Conservation (phyloP, 306 rosid genomes). For the Citrullus mucosospermus region DNA sequence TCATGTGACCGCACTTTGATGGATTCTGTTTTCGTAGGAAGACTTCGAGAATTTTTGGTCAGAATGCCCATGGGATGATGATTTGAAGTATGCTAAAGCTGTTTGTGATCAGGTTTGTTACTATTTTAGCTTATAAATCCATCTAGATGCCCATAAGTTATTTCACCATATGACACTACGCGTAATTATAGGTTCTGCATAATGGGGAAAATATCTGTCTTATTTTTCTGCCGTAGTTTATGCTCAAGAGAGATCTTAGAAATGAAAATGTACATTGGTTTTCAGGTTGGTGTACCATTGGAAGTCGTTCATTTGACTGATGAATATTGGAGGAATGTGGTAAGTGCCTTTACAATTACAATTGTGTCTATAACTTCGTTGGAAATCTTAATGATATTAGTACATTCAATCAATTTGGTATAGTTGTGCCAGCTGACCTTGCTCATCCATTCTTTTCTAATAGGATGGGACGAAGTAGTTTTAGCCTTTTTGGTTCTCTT, state of each 20-base stretch:
- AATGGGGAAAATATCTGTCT: not conserved
- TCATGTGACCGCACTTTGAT: not conserved
- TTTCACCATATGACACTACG: not conserved
- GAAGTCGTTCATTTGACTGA: slow-evolving; percentile 92
- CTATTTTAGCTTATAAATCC: not conserved
- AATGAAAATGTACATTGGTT: slow-evolving; percentile 3
- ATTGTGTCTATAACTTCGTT: not conserved
- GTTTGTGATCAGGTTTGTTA: slow-evolving; percentile 63
- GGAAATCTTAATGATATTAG: not conserved
- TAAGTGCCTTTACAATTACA: slow-evolving; percentile 15
- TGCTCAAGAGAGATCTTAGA: not conserved
- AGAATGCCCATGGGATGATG: slow-evolving; percentile 95
- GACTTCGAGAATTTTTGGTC: slow-evolving; percentile 94
- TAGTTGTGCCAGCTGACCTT: not conserved
- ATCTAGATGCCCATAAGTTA: not conserved
- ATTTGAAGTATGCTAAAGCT: slow-evolving; percentile 69
- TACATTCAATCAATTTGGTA: not conserved
- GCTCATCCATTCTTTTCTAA: not conserved
- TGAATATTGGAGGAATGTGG: slow-evolving; percentile 93
- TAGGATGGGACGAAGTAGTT: not conserved
- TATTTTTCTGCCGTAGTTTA: not conserved
- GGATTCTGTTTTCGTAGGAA: slow-evolving; percentile 43
- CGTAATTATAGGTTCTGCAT: not conserved
- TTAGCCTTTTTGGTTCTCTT: not conserved
- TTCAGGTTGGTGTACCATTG: slow-evolving; percentile 64